phyloP scores from a whole-genome alignment of 1,284 basidiomycete species.

The Grifola frondosa region DNA sequence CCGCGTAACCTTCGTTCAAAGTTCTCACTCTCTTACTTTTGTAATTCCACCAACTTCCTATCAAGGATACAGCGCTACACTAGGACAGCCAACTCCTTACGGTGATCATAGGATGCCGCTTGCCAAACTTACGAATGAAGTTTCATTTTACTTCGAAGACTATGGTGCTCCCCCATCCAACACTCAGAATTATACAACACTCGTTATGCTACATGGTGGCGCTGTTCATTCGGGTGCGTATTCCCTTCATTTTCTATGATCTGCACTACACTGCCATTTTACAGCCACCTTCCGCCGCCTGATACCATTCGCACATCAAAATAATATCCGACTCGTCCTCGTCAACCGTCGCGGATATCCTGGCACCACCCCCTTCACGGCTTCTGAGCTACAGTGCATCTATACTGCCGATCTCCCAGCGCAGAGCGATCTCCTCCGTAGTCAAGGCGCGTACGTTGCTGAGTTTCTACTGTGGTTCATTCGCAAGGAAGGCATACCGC shows the following conservation, averaged over 20 bases:
- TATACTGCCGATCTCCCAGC: conserved; percentile 9
- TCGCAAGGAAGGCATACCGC: conserved; percentile 15
- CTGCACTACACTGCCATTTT: background rate
- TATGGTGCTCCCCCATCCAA: conserved; percentile 5
- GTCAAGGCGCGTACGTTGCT: conserved; percentile 24
- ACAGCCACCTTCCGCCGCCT: conserved; percentile 27
- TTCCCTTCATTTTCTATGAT: background rate
- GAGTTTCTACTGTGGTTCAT: conserved; percentile 28
- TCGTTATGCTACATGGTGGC: conserved; percentile 10
- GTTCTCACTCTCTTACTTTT: too few relatives aligned
- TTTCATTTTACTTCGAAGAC: too few relatives aligned
- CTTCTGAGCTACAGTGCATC: conserved; percentile 20
- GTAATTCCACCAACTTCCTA: too few relatives aligned
- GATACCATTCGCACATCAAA: conserved; percentile 7
- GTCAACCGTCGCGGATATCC: conserved; percentile 16
- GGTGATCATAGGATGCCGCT: too few relatives aligned
- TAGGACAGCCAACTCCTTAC: too few relatives aligned
- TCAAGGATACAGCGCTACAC: too few relatives aligned
- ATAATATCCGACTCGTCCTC: conserved; percentile 12
- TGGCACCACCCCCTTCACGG: conserved; percentile 9
- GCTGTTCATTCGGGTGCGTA: conserved; percentile 11
- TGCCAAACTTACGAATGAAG: too few relatives aligned
- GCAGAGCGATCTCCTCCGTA: conserved; percentile 4
- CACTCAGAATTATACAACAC: conserved; percentile 8
- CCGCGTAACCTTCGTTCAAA: too few relatives aligned